Conservation (phyloP, 257 asterid genomes). For the Solanum gandarillasii region DNA sequence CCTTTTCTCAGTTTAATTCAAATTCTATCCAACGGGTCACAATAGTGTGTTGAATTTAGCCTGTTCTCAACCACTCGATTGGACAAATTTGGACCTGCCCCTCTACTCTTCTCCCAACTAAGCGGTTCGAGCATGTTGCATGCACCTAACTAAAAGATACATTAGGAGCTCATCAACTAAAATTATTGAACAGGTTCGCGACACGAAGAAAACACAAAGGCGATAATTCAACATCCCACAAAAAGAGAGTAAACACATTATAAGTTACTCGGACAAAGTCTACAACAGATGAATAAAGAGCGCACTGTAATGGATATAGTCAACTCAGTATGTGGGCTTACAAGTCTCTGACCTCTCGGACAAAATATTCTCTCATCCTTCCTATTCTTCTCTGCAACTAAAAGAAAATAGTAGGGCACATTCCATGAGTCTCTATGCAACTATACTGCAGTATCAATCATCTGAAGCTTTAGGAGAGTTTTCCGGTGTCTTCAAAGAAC, state of each 20-base stretch:
- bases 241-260: neutral
- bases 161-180: too few relatives aligned
- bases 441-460: constrained; percentile 11
- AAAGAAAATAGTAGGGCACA: neutral
- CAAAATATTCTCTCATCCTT: neutral
- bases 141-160: neutral
- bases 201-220: neutral
- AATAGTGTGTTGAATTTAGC: neutral
- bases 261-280: neutral
- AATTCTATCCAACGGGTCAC: neutral
- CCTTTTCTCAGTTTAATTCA: neutral
- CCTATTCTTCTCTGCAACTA: neutral
- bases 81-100: too few relatives aligned
- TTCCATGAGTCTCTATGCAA: neutral
- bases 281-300: neutral
- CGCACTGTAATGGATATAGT: neutral
- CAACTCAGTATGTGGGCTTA: neutral
- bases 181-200: neutral
- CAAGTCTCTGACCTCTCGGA: neutral
- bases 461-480: constrained; percentile 66
- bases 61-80: neutral
- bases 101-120: neutral
- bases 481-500: constrained; percentile 58
- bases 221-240: neutral
- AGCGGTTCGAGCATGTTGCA: neutral